A percentile compares a stretch with the other conserved stretches of the same genome.
Conservation (phyloP, 2,329 filamentous ascomycete species). For the Mariannaea sp. region DNA sequence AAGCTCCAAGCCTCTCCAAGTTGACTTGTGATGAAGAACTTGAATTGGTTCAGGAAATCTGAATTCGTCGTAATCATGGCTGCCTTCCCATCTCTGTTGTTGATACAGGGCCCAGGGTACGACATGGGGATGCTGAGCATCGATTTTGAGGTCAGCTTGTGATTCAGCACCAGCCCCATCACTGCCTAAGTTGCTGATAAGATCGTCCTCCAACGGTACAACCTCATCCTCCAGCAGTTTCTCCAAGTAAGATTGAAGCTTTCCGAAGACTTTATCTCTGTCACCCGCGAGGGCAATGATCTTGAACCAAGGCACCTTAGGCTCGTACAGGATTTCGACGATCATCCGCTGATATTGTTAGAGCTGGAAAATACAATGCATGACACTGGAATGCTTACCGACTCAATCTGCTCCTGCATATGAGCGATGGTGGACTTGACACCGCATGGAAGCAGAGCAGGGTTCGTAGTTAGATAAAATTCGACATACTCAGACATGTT, state of each 20-base stretch:
- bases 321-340: constrained; percentile 45
- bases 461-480: constrained; percentile 44
- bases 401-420: constrained; percentile 8
- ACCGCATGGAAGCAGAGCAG: constrained; percentile 40
- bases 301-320: constrained; percentile 45
- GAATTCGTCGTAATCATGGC: constrained; percentile 23
- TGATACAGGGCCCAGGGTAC: constrained; percentile 33
- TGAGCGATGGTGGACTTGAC: constrained; percentile 35
- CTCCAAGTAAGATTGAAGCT: constrained; percentile 31
- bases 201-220: constrained; percentile 12
- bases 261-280: constrained; percentile 22
- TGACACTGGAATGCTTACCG: constrained; percentile 18
- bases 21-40: constrained; percentile 21
- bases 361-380: neutral
- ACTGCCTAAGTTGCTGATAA: neutral
- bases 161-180: neutral
- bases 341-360: constrained; percentile 22
- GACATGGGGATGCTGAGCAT: constrained; percentile 25
- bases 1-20: constrained; percentile 36
- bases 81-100: neutral
- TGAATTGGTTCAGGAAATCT: constrained; percentile 33
- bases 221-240: constrained; percentile 29
- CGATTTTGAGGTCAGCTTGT: constrained; percentile 28
- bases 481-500: constrained; percentile 34
- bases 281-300: constrained; percentile 25